Conservation (phyloP, 139 green algal genomes). For the Chara braunii region DNA sequence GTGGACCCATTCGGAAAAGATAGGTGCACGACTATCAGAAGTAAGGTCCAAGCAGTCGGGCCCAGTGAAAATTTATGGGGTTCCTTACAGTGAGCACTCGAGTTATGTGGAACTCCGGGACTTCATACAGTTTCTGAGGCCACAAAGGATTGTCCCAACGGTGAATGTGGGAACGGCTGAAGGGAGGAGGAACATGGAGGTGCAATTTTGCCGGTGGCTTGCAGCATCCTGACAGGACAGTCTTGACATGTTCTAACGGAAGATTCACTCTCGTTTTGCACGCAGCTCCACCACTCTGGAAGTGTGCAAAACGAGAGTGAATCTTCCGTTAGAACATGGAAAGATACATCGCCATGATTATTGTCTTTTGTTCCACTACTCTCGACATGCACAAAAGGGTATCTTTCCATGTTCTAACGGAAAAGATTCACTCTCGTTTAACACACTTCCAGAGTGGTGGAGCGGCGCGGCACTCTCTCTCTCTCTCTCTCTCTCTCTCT, state of each 20-base stretch:
- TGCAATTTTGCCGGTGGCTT: conserved; percentile 17
- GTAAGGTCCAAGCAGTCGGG: too few relatives aligned
- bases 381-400: neutral
- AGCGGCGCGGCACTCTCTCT: neutral
- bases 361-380: neutral
- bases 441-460: neutral
- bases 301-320: neutral
- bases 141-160: conserved; percentile 38
- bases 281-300: neutral
- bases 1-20: neutral
- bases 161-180: conserved; percentile 39
- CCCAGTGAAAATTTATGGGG: too few relatives aligned
- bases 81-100: conserved; percentile 26
- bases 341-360: neutral
- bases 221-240: neutral
- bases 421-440: too few relatives aligned
- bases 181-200: conserved; percentile 27
- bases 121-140: conserved; percentile 29
- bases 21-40: too few relatives aligned
- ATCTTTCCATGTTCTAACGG: neutral
- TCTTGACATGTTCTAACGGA: neutral
- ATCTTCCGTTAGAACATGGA: neutral
- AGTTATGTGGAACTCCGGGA: conserved; percentile 17
- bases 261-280: neutral
- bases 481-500: neutral